Evolutionary conservation across 306 rosid species (phyloP), one percentile per base, ranked within the genome.

Genomic region (Clitoria ternatea): DNA sequence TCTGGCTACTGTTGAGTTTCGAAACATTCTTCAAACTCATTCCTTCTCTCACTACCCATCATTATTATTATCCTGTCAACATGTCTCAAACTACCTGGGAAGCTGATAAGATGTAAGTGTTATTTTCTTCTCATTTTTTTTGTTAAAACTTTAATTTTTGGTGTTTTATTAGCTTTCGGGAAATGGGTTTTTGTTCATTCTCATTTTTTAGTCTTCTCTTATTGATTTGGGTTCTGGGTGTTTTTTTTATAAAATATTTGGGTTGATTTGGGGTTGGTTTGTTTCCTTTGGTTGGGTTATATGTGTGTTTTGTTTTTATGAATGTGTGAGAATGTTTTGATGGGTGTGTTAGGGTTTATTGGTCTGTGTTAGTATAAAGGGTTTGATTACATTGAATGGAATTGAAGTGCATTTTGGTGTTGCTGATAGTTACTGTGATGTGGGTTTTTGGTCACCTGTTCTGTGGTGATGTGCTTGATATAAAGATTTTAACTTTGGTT

Each of bases 11-110:
- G 66, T 62, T 73, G 77, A 77, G 55, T 79, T 78, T 76, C 80
- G 37, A 49, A 54, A 44, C 77, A 27, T 62, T 79, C 55, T 36
- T 59, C 66, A 24, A 66, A 4, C 72, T 48, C 57, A 30, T 61
- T 70, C 69, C 23, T 70, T 74, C 61, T 45, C 69, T 47, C 19
- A 76, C 29, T 67, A 68, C 66, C 68, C 63, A 26, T 66, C 82
- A 70, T 27, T 79, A 44, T 70, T 32, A 27, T 52, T 77, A 1
- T 79, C 63, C 47, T 74, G 68, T 73, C 65, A 52, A 10, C 82
- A 95, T 95, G 99, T 89, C 99, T 87, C 99, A 95, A 63, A 95
- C 99, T 61, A 91, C 91, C 90, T 95, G 99, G 99, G 99, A 95
- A 87, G 99, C 99, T 75, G 99, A 95, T 84, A 95, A 95, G 86